phyloP scores from a whole-genome alignment of 768 basidiomycete species.

The Paxillus ammoniavirescens region DNA sequence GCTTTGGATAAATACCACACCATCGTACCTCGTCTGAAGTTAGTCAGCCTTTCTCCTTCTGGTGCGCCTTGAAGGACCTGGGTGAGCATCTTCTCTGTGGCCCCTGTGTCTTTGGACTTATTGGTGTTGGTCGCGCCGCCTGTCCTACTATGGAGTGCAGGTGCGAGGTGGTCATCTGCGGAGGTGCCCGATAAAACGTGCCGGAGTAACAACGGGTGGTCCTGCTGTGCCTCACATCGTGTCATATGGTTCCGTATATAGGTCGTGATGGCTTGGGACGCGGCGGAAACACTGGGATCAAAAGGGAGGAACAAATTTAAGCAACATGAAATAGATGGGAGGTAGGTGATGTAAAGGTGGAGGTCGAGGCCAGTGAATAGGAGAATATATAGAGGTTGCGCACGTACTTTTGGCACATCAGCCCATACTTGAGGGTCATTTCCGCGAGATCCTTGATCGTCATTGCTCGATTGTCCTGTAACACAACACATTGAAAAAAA shows the following conservation, averaged over 20 bases:
- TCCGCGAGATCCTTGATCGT: conserved; percentile 85
- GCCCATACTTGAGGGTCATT: conserved; percentile 59
- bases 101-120: conserved; percentile 17
- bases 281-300: conserved; percentile 61
- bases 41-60: conserved; percentile 49
- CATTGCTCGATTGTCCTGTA: conserved; percentile 77
- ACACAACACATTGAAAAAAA: conserved; percentile 8
- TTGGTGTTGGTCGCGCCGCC: conserved; percentile 60
- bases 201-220: conserved; percentile 70
- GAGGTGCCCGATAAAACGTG: conserved; percentile 71
- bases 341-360: conserved; percentile 4
- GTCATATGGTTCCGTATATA: conserved; percentile 73
- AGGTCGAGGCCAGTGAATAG: conserved; percentile 9
- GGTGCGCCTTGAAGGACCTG: conserved; percentile 2
- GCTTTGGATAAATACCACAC: conserved; percentile 81
- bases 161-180: conserved; percentile 70
- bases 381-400: conserved; percentile 11
- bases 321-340: conserved; percentile 14
- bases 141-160: conserved; percentile 65
- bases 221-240: conserved; percentile 68
- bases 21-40: conserved; percentile 75
- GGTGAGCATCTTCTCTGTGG: conserved; percentile 27
- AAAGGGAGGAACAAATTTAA: conserved; percentile 1
- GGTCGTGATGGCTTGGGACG: conserved; percentile 80
- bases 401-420: conserved; percentile 74